Base-by-base conservation (phyloP, 176 grass and related monocot genomes). In the Oryza glaberrima region DNA sequence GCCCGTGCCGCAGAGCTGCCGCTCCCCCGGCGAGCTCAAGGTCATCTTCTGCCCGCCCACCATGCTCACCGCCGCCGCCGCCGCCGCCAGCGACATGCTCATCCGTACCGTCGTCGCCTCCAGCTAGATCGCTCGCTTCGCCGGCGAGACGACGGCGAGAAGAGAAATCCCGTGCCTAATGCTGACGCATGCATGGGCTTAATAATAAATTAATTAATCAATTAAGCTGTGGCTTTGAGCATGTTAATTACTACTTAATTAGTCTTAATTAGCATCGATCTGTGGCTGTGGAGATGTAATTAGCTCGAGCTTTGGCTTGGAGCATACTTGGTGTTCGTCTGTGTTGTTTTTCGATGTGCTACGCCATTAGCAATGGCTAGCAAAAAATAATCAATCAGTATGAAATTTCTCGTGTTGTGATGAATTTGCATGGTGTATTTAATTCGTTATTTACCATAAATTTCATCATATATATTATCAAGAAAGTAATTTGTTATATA, bases 1-100 rank as follows among this genome's bases (percentile, higher is more conserved):
- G 89, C 80, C 84, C 16, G 70, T 87, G n/a, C 80, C 28, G n/a
- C 89, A 90, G 84, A 90, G 64, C 84, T 90, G 89, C 84, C 89
- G 80, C 76, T 74, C 67, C 48, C 84, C 80, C 0, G 84, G 89
- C 7, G 89, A 90, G 75, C 76, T 90, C 76, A 90, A 90, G 89
- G 1, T 90, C 75, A 32, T 90, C 61, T 83, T 90, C 63, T 90
- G 89, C 70, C 80, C 69, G 80, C 4, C 84, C 12, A 69, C 80
- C 74, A 79, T 86, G 9, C 23, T 87, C 47, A 28, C 7, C 56
- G 40, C 17, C 14, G 48, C 49, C 20, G 15, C 6, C 15, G 44
- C 30, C n/a, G 44, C 20, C 56, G 44, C 30, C n/a, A n/a, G 15
- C 56, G 84, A 80, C n/a, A 80, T 87, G 88, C 16, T 80, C 80